Base-by-base conservation (phyloP, 805 yeast genomes). In the Ogataea paradorogensis region DNA sequence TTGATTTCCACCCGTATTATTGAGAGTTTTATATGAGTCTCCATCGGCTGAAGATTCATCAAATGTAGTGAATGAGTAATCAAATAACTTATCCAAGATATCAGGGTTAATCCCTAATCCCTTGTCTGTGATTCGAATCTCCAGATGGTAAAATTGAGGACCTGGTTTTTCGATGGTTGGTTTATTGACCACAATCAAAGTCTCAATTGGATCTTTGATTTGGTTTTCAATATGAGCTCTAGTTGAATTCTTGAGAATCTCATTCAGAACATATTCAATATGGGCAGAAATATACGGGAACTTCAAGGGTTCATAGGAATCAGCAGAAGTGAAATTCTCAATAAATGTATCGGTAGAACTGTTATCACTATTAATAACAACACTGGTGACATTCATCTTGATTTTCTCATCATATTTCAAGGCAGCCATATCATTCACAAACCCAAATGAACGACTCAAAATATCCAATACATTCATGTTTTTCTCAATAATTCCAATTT, bases 221-320 rank as follows among this genome's bases (percentile, higher is more conserved):
- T 66, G 56, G 40, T 76, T 77, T 58, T 91, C 98, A 38, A 91
- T 82, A 39, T 85, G 89, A 0, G 99, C 95, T 39, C 96, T 67
- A 47, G 84, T 80, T 5, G 96, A 76, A 61, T 91, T 91, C 62
- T 91, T 91, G 51, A 91, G 70, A 15, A 91, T 65, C 63, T 91
- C 99, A 15, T 86, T 86, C 41, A 89, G 69, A 34, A 91, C 79
- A 56, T 93, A 91, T 58, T 91, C 96, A 37, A 93, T 62, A 58
- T 90, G 96, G 31, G 82, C 81, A 15, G 93, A 87, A 30, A 91
- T 83, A 59, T 88, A 91, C 0, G 96, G 91, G 57, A 90, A 78
- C 16, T 66, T 63, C 11, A 85, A 67, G 4, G 52, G 41, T 18
- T 42, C 26, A 26, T 34, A 18, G 35, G 48, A 35, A 7, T 44